A percentile compares a stretch with the other conserved stretches of the same genome.
phyloP scores from a whole-genome alignment of 257 asterid genomes.

The Gentiana dahurica region DNA sequence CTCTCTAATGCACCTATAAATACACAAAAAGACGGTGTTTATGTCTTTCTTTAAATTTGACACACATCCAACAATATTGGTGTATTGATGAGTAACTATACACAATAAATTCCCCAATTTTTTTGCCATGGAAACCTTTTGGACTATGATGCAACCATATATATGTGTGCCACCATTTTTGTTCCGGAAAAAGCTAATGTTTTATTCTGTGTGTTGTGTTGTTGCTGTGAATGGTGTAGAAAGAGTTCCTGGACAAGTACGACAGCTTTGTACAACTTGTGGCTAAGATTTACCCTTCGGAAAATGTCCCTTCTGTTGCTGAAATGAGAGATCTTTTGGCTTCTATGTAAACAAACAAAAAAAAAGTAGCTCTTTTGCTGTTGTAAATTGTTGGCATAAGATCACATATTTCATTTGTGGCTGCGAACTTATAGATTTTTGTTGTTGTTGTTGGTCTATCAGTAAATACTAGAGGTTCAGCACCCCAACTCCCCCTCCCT shows the following conservation, averaged over 20 bases:
- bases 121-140: not conserved
- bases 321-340: constrained; percentile 83
- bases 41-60: no score
- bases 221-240: constrained; percentile 30
- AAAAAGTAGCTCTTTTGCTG: not conserved
- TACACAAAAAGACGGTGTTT: no score
- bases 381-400: not conserved
- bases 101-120: not conserved
- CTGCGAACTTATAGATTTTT: no score
- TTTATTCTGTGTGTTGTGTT: not conserved
- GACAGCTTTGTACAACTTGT: constrained; percentile 77
- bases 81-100: no score
- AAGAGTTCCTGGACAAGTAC: constrained; percentile 88
- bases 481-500: no score
- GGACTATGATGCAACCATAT: not conserved
- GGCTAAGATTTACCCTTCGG: constrained; percentile 67
- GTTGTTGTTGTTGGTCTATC: no score
- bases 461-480: no score
- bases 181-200: not conserved
- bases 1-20: no score
- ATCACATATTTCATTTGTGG: constrained; percentile 1
- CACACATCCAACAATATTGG: no score
- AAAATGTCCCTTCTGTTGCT: constrained; percentile 58
- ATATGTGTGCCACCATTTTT: no score
- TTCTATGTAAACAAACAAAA: constrained; percentile 39